Evolutionary conservation across 345 rosid species (phyloP).

Genomic region (Lepidium sativum): DNA sequence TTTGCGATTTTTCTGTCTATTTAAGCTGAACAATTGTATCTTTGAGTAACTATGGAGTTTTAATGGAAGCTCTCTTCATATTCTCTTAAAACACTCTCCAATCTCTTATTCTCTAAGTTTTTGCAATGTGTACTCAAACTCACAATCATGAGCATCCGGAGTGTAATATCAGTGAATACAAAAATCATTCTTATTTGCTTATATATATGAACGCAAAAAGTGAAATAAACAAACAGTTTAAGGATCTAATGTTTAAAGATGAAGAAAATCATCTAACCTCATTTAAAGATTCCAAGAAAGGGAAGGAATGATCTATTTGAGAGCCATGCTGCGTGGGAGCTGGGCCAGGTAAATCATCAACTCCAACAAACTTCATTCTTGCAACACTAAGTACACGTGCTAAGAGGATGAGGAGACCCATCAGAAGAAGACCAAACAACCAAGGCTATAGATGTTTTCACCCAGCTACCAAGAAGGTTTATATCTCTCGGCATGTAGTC

Average conservation of each 20-base stretch:
- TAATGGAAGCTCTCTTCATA: too few relatives aligned
- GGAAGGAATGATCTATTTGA: constrained; percentile 92
- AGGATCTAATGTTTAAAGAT: not conserved
- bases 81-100: too few relatives aligned
- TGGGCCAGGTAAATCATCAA: constrained; percentile 87
- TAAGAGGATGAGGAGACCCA: constrained; percentile 83
- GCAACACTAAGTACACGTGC: constrained; percentile 98
- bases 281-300: constrained; percentile 92
- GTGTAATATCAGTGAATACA: constrained; percentile 1
- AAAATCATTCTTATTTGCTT: not conserved
- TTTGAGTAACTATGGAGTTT: too few relatives aligned
- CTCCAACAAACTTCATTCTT: constrained; percentile 93
- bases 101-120: too few relatives aligned
- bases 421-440: constrained; percentile 80
- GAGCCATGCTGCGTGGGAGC: constrained; percentile 90
- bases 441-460: too few relatives aligned
- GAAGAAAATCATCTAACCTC: constrained; percentile 51
- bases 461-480: too few relatives aligned
- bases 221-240: not conserved
- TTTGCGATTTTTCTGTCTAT: too few relatives aligned
- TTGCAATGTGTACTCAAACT: too few relatives aligned
- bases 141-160: constrained; percentile 13
- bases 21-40: too few relatives aligned
- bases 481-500: too few relatives aligned
- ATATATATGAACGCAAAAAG: not conserved